Base-by-base conservation (phyloP, 345 rosid species). In the Moringa oleifera region DNA sequence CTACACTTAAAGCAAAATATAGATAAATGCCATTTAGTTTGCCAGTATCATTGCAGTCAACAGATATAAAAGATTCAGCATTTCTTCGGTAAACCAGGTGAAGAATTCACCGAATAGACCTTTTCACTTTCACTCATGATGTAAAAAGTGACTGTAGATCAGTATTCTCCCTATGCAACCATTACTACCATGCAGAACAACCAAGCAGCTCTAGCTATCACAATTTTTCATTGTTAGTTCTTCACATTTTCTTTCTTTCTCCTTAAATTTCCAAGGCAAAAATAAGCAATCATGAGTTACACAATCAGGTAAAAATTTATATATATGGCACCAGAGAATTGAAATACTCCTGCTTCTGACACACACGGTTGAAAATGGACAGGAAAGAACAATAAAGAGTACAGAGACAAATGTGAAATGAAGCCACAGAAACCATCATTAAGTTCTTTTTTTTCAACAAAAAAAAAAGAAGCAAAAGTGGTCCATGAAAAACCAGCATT, bases 401-500 rank as follows among this genome's bases (percentile, higher is more conserved):
- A 41, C 13, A 9, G 12, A 41, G 47, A 41, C 47, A 46, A 17
- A 17, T 18, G 51, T 31, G 24, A 20, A 70, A 15, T 13, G 23
- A 13, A 69, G 20, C 18, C 7, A 23, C 25, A 64, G 37, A 41
- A 21, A 15, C 23, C 9, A 33, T 33, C 33, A 28, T 49, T 7
- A 24, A 33, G 11, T 11, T 11, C 2, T 21, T n/a, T n/a, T n/a
- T n/a, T n/a, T n/a, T n/a, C n/a, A n/a, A n/a, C n/a, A n/a, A n/a
- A n/a, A 60, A 24, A 22, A 19, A n/a, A 20, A 31, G 21, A 65
- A 33, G 5, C 11, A 33, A 37, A 20, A 53, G 71, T 73, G 78
- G 73, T 24, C 75, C 75, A 49, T 53, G 64, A 37, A 58, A 58
- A 57, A 41, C 47, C 47, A 6, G 54, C 16, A 12, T 20, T n/a